Conservation (phyloP, 2,329 filamentous ascomycete species). For the Penicillium sp. region DNA sequence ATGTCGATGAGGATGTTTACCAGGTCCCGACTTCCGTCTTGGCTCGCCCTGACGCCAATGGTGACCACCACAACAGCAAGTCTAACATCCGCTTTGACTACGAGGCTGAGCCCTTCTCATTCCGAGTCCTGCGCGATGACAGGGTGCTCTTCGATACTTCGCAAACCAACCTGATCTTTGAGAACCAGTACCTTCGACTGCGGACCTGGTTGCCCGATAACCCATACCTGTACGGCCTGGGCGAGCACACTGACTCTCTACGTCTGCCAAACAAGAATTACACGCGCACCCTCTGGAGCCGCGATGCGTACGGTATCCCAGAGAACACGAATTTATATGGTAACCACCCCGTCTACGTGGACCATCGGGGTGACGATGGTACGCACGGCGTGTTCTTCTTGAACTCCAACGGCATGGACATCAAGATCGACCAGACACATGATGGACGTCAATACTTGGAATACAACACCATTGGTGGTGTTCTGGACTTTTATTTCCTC, state of each 20-base stretch:
- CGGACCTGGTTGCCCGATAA: conserved; percentile 68
- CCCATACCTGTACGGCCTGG: conserved; percentile 75
- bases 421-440: conserved; percentile 67
- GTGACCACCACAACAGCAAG: conserved; percentile 49
- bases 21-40: conserved; percentile 72
- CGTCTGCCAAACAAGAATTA: conserved; percentile 69
- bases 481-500: conserved; percentile 71
- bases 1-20: conserved; percentile 69
- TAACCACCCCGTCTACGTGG: conserved; percentile 73
- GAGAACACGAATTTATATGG: conserved; percentile 69
- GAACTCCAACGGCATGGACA: conserved; percentile 76
- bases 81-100: conserved; percentile 52
- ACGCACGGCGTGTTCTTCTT: conserved; percentile 68
- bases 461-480: conserved; percentile 76
- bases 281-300: conserved; percentile 68
- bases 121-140: conserved; percentile 53
- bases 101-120: conserved; percentile 64
- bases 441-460: conserved; percentile 68
- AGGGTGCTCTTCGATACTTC: conserved; percentile 67
- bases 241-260: conserved; percentile 74
- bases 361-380: conserved; percentile 61
- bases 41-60: conserved; percentile 55
- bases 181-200: conserved; percentile 74
- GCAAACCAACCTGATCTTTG: conserved; percentile 67
- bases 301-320: conserved; percentile 66